Evolutionary conservation across 2,329 filamentous ascomycete genomes (phyloP).

Genomic region (Colletotrichum sp.): DNA sequence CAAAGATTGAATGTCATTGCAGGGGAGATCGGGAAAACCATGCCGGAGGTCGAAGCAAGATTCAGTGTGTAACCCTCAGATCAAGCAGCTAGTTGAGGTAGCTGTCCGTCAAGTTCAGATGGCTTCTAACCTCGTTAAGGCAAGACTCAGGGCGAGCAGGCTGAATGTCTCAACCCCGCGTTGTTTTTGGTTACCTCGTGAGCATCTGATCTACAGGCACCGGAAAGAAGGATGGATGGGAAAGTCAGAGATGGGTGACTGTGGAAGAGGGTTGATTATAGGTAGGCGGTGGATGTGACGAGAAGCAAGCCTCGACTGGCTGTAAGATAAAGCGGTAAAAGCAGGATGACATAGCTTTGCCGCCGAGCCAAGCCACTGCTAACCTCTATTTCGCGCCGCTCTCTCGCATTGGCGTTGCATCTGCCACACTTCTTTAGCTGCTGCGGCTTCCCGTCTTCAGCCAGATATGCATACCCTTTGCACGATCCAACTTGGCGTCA

Average conservation of each 20-base stretch:
- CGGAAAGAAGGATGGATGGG: neutral
- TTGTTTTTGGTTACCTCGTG: neutral
- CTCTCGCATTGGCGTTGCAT: neutral
- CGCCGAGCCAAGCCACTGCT: neutral
- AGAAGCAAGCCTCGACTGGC: neutral
- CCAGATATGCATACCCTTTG: neutral
- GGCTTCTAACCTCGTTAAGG: neutral
- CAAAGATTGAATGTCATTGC: neutral
- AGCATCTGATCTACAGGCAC: conserved; percentile 5
- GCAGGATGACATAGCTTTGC: conserved; percentile 1
- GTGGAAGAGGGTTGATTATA: neutral
- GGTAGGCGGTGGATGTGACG: neutral
- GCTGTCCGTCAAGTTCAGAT: neutral
- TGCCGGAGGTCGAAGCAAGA: neutral
- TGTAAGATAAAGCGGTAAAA: neutral
- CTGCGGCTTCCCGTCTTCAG: conserved; percentile 9
- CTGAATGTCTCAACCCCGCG: neutral
- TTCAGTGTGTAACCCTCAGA: neutral
- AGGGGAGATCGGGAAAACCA: neutral
- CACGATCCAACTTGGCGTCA: neutral
- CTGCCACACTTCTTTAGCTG: neutral
- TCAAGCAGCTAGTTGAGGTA: neutral
- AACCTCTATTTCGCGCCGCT: neutral
- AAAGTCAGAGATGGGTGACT: neutral
- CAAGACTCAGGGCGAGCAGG: neutral